Evolutionary conservation across 1,139 yeast genomes (phyloP).

Genomic region (Diutina neorugosa): DNA sequence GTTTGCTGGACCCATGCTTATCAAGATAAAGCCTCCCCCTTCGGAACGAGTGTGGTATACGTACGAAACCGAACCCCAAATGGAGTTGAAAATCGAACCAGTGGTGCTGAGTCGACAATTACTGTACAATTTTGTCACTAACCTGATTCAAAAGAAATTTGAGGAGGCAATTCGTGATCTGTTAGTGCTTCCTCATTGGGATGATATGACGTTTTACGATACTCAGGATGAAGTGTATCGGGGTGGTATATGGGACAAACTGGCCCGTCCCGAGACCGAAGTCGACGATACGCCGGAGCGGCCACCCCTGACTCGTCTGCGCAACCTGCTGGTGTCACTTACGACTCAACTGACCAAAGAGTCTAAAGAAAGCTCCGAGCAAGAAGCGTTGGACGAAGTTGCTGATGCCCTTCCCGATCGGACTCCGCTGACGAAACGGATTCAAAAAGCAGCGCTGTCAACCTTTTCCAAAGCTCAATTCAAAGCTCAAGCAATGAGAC

Average conservation of each 20-base stretch:
- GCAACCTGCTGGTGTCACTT: background rate
- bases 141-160: conserved; percentile 65
- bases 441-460: background rate
- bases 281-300: background rate
- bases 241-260: conserved; percentile 81
- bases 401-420: background rate
- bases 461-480: background rate
- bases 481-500: background rate
- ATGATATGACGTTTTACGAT: conserved; percentile 64
- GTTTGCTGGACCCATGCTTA: conserved; percentile 60
- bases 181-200: conserved; percentile 78
- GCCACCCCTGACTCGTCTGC: background rate
- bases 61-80: conserved; percentile 66
- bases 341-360: background rate
- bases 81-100: conserved; percentile 74
- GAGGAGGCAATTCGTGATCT: conserved; percentile 72
- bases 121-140: conserved; percentile 67
- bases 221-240: conserved; percentile 60
- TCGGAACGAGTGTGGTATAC: conserved; percentile 85
- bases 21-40: conserved; percentile 79
- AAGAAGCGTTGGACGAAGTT: background rate
- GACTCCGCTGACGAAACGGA: background rate
- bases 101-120: conserved; percentile 75
- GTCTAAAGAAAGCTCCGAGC: background rate
- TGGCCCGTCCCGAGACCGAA: background rate